Base-by-base conservation (phyloP, 1,284 basidiomycete species). In the Sphagnurus paluster region DNA sequence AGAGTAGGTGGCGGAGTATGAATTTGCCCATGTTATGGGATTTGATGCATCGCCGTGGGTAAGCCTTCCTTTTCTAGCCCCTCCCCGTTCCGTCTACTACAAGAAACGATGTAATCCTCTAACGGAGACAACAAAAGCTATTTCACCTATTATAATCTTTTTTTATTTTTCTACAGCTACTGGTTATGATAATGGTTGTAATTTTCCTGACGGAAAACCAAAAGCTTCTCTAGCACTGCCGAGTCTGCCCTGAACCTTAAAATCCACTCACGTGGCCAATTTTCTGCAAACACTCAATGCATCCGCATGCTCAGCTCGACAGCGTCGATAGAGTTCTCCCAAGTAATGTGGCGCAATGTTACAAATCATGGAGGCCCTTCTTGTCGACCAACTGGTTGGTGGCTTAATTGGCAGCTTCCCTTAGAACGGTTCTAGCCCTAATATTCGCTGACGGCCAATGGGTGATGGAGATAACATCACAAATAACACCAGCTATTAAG, bases 1-100 rank as follows among this genome's bases (percentile, higher is more conserved):
- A 62, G 67, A 65, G 63, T 64, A 62, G 66, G 65, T 59, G 56
- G 60, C 70, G 70, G 70, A 72, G 70, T 71, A 64, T 62, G 49
- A 63, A 72, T 64, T 62, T 61, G 44, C 26, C 56, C 40, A 56
- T 61, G 63, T 66, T 65, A 66, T 66, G 62, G 67, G 68, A 67
- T 63, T 64, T 63, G 64, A 64, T 61, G 51, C 43, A 48, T 56
- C 53, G 48, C 39, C 56, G 56, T 58, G 56, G 56, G 55, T 51
- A 56, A 65, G 57, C 48, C 55, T 58, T 56, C 60, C 60, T 61
- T 59, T 61, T 59, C 54, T 36, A 56, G 52, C 41, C 43, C 48
- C 45, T 56, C 39, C 39, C 32, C 28, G 50, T 48, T 32, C 50
- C 48, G 40, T 43, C 42, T 34, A 50, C 39, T 44, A 42, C 44